phyloP scores from a whole-genome alignment of 805 yeast species.

The Dipodascopsis tothii region DNA sequence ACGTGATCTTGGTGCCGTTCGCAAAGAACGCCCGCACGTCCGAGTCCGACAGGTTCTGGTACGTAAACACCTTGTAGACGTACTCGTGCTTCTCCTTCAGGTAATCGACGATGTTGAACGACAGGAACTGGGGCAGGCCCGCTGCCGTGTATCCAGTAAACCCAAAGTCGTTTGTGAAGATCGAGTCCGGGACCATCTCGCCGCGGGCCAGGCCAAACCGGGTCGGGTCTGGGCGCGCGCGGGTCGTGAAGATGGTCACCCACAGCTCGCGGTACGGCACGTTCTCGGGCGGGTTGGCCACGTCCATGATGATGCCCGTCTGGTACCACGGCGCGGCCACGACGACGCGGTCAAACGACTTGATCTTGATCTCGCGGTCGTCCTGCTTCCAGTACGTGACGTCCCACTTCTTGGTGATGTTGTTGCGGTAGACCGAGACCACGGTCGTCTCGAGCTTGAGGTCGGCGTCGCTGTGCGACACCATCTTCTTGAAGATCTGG shows the following conservation, averaged over 20 bases:
- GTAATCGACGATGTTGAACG: constrained; percentile 30
- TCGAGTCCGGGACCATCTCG: constrained; percentile 2
- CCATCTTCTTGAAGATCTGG: constrained; percentile 36
- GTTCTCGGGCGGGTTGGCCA: no score
- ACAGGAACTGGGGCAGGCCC: constrained; percentile 28
- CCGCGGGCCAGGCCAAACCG: constrained; percentile 16
- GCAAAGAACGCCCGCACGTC: constrained; percentile 24
- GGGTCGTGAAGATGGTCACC: constrained; percentile 32
- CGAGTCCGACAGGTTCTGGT: constrained; percentile 19
- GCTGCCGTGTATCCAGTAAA: constrained; percentile 2
- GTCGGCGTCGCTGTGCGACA: constrained; percentile 32
- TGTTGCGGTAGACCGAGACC: constrained; percentile 15
- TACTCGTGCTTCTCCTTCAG: constrained; percentile 26
- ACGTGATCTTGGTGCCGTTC: constrained; percentile 19
- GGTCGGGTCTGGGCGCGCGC: constrained; percentile 19
- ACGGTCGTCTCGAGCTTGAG: constrained; percentile 30
- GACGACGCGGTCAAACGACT: constrained; percentile 38
- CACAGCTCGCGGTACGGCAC: constrained; percentile 35
- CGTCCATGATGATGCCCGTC: constrained; percentile 18
- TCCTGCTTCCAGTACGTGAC: no score
- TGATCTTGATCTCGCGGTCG: constrained; percentile 1
- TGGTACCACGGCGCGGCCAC: constrained; percentile 38
- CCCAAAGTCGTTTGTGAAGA: constrained; percentile 20
- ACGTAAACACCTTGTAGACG: constrained; percentile 39
- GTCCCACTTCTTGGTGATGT: constrained; percentile 2